Evolutionary conservation across 257 asterid genomes (phyloP).

Genomic region (Scutellaria barbata): DNA sequence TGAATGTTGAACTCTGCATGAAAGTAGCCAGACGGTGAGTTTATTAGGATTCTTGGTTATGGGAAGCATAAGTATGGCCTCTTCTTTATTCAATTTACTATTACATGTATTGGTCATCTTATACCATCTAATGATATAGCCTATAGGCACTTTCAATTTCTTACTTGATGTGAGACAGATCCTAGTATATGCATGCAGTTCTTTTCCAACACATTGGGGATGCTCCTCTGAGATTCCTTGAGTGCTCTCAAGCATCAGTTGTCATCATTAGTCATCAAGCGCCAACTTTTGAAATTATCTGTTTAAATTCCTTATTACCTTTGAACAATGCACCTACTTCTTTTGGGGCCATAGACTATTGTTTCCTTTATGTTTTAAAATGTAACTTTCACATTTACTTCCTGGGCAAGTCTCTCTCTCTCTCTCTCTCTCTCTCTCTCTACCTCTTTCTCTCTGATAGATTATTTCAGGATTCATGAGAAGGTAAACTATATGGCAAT

Average conservation of each 20-base stretch:
- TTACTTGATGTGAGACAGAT: not conserved
- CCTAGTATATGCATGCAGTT: not conserved
- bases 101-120: slow-evolving; percentile 6
- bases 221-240: not conserved
- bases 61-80: not conserved
- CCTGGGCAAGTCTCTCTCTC: not conserved
- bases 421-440: not conserved
- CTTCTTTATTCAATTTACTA: not conserved
- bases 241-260: slow-evolving; percentile 19
- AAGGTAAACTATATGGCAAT: not conserved
- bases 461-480: slow-evolving; percentile 4
- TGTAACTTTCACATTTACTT: slow-evolving; percentile 2
- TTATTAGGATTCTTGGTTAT: not conserved
- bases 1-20: slow-evolving; percentile 4
- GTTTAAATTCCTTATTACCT: slow-evolving; percentile 18
- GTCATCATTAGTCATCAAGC: slow-evolving; percentile 2
- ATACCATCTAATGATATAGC: not conserved
- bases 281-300: not conserved
- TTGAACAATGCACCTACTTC: not conserved
- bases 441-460: not conserved
- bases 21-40: not conserved
- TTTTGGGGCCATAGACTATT: not conserved
- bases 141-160: not conserved
- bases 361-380: slow-evolving; percentile 19
- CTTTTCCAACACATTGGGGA: slow-evolving; percentile 5